These are phyloP conservation scores for Trypanosoma cruzi DNA, from an alignment of 208 protist genomes.

Conservation along the genomic window DNA sequence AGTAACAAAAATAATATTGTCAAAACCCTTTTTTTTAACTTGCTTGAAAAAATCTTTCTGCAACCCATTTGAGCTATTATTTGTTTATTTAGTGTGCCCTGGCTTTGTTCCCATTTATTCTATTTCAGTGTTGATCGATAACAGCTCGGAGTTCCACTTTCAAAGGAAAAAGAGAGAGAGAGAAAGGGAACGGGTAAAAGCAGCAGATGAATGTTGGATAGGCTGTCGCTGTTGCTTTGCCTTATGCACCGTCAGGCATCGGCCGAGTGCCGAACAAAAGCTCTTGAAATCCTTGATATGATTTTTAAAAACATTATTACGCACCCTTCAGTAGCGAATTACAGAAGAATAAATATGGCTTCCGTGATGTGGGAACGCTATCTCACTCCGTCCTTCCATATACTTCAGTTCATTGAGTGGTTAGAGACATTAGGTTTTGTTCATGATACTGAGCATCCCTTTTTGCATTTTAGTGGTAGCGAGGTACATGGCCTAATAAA, in stretches of 20 bases:
- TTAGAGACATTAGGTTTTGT: slow-evolving; percentile 23
- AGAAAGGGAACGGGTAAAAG: not conserved
- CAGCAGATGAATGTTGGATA: slow-evolving; percentile 2
- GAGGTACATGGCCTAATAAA: not conserved
- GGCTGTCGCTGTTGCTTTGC: not conserved
- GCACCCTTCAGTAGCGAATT: slow-evolving; percentile 18
- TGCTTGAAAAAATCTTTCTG: not conserved
- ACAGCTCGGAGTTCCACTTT: not conserved
- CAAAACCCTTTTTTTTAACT: not conserved
- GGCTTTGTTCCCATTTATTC: not conserved
- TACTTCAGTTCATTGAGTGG: slow-evolving; percentile 30
- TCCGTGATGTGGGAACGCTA: slow-evolving; percentile 19
- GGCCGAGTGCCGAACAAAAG: slow-evolving; percentile 19
- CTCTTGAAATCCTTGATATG: slow-evolving; percentile 20
- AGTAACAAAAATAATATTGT: not conserved
- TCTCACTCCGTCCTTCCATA: slow-evolving; percentile 22
- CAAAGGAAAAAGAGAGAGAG: not conserved
- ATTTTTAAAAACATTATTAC: slow-evolving; percentile 30
- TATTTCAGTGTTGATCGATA: not conserved
- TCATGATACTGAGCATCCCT: slow-evolving; percentile 17
- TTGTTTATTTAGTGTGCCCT: no score
- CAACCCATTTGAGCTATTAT: not conserved
- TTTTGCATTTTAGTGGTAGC: slow-evolving; percentile 13
- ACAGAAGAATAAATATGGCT: slow-evolving; percentile 26
- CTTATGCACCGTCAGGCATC: slow-evolving; percentile 24